Percentiles rank a stretch among this genome's conserved stretches.
These are phyloP conservation scores for Ammopiptanthus mongolicus DNA, from an alignment of 306 rosid genomes.

Conservation along the genomic window DNA sequence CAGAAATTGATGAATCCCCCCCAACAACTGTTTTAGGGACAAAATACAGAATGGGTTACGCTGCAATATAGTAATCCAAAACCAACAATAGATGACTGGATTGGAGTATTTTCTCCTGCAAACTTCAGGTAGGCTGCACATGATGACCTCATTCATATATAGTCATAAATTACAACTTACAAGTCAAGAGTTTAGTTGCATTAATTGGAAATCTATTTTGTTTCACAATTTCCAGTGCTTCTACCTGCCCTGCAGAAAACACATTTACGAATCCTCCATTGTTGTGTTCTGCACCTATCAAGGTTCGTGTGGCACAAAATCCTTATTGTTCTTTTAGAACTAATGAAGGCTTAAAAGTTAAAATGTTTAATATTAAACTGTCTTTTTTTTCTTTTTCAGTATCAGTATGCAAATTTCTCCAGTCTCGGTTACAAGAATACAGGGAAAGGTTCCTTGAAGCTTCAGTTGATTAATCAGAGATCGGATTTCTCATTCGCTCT, in stretches of 20 bases:
- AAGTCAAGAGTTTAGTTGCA: background rate
- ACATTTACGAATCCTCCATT: conserved; percentile 40
- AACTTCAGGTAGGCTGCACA: conserved; percentile 57
- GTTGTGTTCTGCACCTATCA: conserved; percentile 80
- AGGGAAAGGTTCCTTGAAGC: conserved; percentile 69
- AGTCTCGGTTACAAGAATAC: conserved; percentile 44
- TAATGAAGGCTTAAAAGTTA: background rate
- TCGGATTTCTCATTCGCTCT: conserved; percentile 76
- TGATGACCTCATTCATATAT: background rate
- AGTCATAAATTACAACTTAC: background rate
- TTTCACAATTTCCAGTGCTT: conserved; percentile 52
- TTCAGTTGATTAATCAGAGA: conserved; percentile 92
- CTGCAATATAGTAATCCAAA: conserved; percentile 54
- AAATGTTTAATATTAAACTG: background rate
- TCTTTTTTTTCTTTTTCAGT: conserved; percentile 47
- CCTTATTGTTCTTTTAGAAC: background rate
- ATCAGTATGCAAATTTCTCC: conserved; percentile 77
- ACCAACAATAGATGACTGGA: conserved; percentile 72
- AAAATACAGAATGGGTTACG: conserved; percentile 61
- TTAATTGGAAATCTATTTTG: conserved; percentile 19
- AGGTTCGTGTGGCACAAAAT: conserved; percentile 40
- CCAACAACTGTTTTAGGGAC: conserved; percentile 45
- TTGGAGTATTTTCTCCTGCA: conserved; percentile 92
- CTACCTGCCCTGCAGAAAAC: conserved; percentile 62
- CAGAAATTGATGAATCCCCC: conserved; percentile 17